phyloP scores from a whole-genome alignment of 2,329 filamentous ascomycete genomes.

The Neoarthrinium moseri region DNA sequence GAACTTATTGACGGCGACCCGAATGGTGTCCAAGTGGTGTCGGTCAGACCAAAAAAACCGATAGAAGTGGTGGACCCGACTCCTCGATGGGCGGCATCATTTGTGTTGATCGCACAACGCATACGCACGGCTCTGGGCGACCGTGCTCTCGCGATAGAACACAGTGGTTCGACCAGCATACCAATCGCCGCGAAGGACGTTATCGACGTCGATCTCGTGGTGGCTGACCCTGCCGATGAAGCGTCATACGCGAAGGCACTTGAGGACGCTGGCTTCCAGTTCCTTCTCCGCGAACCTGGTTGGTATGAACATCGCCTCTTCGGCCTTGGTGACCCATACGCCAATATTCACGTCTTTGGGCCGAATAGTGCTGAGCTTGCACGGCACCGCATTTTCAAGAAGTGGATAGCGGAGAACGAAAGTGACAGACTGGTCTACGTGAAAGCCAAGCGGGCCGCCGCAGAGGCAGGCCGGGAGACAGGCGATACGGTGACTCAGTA shows the following conservation, averaged over 20 bases:
- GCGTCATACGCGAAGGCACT: slow-evolving; percentile 39
- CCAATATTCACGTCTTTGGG: slow-evolving; percentile 49
- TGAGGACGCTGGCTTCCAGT: slow-evolving; percentile 42
- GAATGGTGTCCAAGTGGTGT: background rate
- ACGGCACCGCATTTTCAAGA: slow-evolving; percentile 42
- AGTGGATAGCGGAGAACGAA: slow-evolving; percentile 38
- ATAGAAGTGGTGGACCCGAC: slow-evolving; percentile 9
- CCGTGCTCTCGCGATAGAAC: slow-evolving; percentile 34
- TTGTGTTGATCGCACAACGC: slow-evolving; percentile 4
- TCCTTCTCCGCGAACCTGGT: slow-evolving; percentile 41
- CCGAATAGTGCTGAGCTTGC: slow-evolving; percentile 38
- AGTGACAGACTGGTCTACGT: slow-evolving; percentile 40
- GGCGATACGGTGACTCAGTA: slow-evolving; percentile 37
- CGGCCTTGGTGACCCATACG: slow-evolving; percentile 32
- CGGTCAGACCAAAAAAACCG: background rate
- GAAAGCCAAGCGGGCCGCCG: slow-evolving; percentile 34
- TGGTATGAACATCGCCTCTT: slow-evolving; percentile 52
- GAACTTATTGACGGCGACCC: slow-evolving; percentile 1
- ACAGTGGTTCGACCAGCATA: slow-evolving; percentile 51
- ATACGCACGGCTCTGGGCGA: slow-evolving; percentile 34
- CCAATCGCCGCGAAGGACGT: slow-evolving; percentile 50
- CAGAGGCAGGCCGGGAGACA: slow-evolving; percentile 22
- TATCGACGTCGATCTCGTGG: slow-evolving; percentile 51
- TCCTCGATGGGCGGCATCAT: slow-evolving; percentile 5
- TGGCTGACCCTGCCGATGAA: slow-evolving; percentile 39